Base-by-base conservation (phyloP, 306 rosid species). In the Acacia confusa region DNA sequence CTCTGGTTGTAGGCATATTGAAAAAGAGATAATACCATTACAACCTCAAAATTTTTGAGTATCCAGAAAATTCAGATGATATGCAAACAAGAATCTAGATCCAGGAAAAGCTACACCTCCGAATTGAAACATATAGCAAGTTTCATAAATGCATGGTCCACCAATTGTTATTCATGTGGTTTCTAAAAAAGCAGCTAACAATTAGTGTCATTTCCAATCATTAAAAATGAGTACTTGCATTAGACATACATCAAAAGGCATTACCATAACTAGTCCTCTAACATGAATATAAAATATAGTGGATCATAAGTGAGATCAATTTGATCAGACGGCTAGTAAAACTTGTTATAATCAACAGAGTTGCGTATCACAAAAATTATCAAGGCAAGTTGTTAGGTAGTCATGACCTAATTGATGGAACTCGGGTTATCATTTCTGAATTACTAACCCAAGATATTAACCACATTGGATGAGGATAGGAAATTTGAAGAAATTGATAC, bases 291-390 rank as follows among this genome's bases (percentile, higher is more conserved):
- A n/a, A 67, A 57, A 71, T 19, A 36, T 6, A 52, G 50, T 65
- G 78, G 44, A 80, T 66, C 78, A 60, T 68, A 76, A 75, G 74
- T 68, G 44, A 76, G 77, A 66, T 50, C 78, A 80, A 5, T 69
- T 47, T 50, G 69, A 61, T 55, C 30, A 52, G 70, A 68, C 55
- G 74, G 63, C 77, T 19, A 41, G 45, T 16, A 4, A 78, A 81
- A 78, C 45, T 72, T 20, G 32, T 68, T 40, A 8, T 67, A 27
- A 83, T 24, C 80, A 77, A 77, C 83, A 8, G 63, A 82, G 43
- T 67, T 7, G 27, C 75, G 47, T 44, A 64, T 69, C 78, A 53
- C 28, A 38, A 32, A 74, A 16, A 74, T 32, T n/a, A 74, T 11
- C 12, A 52, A 72, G 48, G 41, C 76, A 20, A 44, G 76, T 28